Conservation (phyloP, 2,329 filamentous ascomycete species). For the Pseudocercospora fuligena region DNA sequence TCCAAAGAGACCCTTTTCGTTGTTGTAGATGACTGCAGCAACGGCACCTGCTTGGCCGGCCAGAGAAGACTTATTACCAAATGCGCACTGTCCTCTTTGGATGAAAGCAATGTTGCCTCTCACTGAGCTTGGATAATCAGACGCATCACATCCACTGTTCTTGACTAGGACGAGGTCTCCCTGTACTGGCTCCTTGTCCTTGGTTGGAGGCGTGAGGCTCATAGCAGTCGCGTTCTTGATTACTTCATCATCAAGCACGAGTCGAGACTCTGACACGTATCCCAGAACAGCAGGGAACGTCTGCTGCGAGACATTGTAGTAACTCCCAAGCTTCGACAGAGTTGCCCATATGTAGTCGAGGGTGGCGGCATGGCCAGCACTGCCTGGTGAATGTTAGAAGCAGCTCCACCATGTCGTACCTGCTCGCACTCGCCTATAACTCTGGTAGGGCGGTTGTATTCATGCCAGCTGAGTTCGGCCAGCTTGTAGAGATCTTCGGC, state of each 20-base stretch:
- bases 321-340: constrained; percentile 57
- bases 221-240: constrained; percentile 67
- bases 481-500: constrained; percentile 67
- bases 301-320: constrained; percentile 64
- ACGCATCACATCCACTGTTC: constrained; percentile 66
- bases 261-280: constrained; percentile 34
- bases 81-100: constrained; percentile 70
- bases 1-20: constrained; percentile 62
- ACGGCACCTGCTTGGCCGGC: constrained; percentile 72
- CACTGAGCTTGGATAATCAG: constrained; percentile 66
- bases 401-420: background rate
- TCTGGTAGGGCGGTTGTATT: constrained; percentile 71
- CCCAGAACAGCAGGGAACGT: constrained; percentile 36
- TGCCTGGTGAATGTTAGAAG: constrained; percentile 37
- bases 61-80: constrained; percentile 71
- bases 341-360: constrained; percentile 39
- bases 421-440: constrained; percentile 61
- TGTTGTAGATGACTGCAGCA: constrained; percentile 79
- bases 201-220: constrained; percentile 32
- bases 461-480: constrained; percentile 61
- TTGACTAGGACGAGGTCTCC: constrained; percentile 56
- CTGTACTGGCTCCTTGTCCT: constrained; percentile 34
- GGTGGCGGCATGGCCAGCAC: constrained; percentile 40
- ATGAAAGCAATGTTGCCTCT: constrained; percentile 72
- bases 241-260: constrained; percentile 62